Evolutionary conservation across 495 filamentous ascomycete species (phyloP), one percentile per base, ranked within the genome.

Genomic region (Xylaria grammica): DNA sequence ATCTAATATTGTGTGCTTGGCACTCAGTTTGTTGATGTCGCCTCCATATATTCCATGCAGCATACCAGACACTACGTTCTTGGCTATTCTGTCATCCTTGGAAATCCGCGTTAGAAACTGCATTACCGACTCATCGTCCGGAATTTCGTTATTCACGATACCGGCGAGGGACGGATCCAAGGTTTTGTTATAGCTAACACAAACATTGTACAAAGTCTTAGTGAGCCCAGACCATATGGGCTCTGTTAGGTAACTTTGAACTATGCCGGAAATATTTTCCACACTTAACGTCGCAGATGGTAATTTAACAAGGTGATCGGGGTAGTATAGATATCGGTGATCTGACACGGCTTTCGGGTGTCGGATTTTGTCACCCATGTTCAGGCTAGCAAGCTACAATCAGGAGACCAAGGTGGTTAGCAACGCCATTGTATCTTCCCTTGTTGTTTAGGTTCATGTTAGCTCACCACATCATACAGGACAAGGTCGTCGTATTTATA

Each of bases 11-110:
- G 73, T 73, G 48, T 86, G 86, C 65, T 84, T 85, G 44, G 83
- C 85, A 71, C 92, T 97, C 57, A 97, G 80, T 71, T 89, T 82
- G 70, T 90, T 85, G 42, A 96, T 86, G 78, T 97, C 90, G 48
- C 96, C 96, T n/a, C 93, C 96, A 69, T 94, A 96, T 19, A 98
- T 91, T 11, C 96, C 96, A 77, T 97, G 95, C 26, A 90, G 73
- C n/a, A 92, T 75, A 29, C 88, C 90, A 3, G 92, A 96, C 2
- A 89, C 72, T 1, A 97, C 26, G 66, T 96, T 96, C 42, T 97
- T 80, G 30, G 89, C 89, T 6, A 91, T 42, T 3, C 81, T 71
- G 11, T 70, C 69, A 10, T 79, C 74, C 34, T 84, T 81, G 32
- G 90, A 75, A 15, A 86, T 73, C 19, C 88, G 79, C 2, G 77